Evolutionary conservation across 75 land plant genomes (phyloP), one percentile per base, ranked within the genome.

Genomic region (Sequoia sempervirens): DNA sequence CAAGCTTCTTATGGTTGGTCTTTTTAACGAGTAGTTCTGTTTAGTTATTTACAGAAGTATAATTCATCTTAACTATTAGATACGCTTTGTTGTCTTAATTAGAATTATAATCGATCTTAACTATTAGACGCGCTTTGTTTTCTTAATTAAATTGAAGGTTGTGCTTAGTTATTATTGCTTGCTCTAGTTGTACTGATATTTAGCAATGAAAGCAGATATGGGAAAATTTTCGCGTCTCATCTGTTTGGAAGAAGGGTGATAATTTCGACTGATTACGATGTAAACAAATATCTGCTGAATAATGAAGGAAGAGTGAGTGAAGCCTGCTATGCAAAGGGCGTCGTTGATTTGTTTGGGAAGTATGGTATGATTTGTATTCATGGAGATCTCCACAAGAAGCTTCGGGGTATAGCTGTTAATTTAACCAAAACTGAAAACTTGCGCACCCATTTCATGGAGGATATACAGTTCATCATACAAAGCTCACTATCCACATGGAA

Each of bases 171-270:
- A 34, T 34, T 34, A 3, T 13, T 13, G 0, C 58, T 54, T 0
- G 17, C 20, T 47, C 14, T 7, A 46, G 30, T 32, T 47, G 18
- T 26, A 81, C 9, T 46, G 28, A n/a, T 2, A 18, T 26, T 36
- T 75, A 40, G 8, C 28, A 20, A 17, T 32, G 30, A n/a, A 17
- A 54, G 53, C 87, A 88, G 89, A 76, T 88, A 85, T 82, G 89
- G 89, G 11, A 83, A 61, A 23, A 20, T 82, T 23, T 89, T 86
- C 70, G 84, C 73, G 18, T 83, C 89, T 11, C 82, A 87, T 83
- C 23, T 89, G 66, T 89, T 87, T 82, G 90, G 90, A 43, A 43
- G 81, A 5, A 82, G 74, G 34, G 73, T 74, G 20, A 74, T 89
- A n/a, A 75, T 87, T n/a, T 70, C 88, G 13, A 81, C 86, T 2